phyloP scores from a whole-genome alignment of 305 asterid genomes.

The Fraxinus sp. region DNA sequence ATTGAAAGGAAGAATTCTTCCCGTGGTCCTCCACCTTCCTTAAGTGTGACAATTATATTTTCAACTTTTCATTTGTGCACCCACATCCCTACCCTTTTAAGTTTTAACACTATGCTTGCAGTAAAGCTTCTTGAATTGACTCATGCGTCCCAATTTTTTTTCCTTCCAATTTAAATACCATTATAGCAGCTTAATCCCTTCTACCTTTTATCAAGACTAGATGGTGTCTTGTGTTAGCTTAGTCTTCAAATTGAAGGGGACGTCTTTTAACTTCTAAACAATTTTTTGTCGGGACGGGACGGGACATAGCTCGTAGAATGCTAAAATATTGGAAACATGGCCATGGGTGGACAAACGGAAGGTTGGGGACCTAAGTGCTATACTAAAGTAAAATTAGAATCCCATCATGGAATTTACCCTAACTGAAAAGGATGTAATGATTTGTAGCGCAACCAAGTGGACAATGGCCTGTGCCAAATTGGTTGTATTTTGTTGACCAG shows the following conservation, averaged over 20 bases:
- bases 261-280: background rate
- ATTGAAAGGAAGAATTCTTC: background rate
- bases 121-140: background rate
- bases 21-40: background rate
- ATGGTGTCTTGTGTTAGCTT: background rate
- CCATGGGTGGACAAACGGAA: background rate
- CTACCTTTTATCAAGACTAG: background rate
- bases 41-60: background rate
- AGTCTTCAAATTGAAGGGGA: background rate
- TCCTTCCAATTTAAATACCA: background rate
- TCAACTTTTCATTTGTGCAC: background rate
- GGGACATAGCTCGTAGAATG: background rate
- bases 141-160: background rate
- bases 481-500: slow-evolving; percentile 30
- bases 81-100: background rate
- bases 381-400: background rate
- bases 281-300: background rate
- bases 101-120: background rate
- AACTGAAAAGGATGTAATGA: background rate
- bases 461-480: background rate
- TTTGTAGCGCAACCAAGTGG: background rate
- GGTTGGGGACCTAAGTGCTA: background rate
- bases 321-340: background rate
- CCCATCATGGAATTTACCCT: background rate
- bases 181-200: background rate